Base-by-base conservation (phyloP, 2,329 filamentous ascomycete species). In the Penicillium sp. region DNA sequence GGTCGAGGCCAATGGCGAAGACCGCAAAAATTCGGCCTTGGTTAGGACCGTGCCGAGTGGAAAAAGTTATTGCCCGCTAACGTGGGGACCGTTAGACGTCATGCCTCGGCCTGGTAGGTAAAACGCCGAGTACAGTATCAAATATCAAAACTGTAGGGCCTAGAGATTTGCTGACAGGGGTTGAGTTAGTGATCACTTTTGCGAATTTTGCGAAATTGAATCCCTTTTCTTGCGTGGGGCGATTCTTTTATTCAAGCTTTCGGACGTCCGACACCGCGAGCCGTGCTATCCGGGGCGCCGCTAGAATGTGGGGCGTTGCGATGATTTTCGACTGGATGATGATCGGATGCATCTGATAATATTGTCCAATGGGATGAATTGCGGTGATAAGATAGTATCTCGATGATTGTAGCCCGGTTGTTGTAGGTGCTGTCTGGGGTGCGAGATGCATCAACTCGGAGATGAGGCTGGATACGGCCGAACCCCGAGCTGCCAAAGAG, bases 281-380 rank as follows among this genome's bases (percentile, higher is more conserved):
- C 66, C 66, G 66, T 61, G 30, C 58, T 66, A 69, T 48, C 66
- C 66, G 66, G 51, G 20, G 42, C 23, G 44, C 32, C 53, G 29
- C 32, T 57, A 48, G 44, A 47, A 40, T 32, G 33, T 54, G 53
- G 46, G 54, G 40, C 43, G 18, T 44, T 7, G 30, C 17, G 13
- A 7, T 37, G 45, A 45, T 47, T 45, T 53, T 43, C 40, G 44
- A 26, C 27, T 17, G 36, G 21, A 39, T n/a, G n/a, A n/a, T n/a
- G n/a, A n/a, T n/a, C n/a, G n/a, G 20, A 39, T 24, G 24, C 23
- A 20, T 12, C 23, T 26, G 27, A 13, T 4, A 23, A 33, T 10
- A 24, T n/a, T 29, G 24, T 17, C 15, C 15, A 33, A 12, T 4
- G 30, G 7, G 4, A 4, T 33, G 4, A 9, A 33, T 17, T 33